Evolutionary conservation across 805 yeast genomes (phyloP).

Genomic region (Blastobotrys mokoenaii): DNA sequence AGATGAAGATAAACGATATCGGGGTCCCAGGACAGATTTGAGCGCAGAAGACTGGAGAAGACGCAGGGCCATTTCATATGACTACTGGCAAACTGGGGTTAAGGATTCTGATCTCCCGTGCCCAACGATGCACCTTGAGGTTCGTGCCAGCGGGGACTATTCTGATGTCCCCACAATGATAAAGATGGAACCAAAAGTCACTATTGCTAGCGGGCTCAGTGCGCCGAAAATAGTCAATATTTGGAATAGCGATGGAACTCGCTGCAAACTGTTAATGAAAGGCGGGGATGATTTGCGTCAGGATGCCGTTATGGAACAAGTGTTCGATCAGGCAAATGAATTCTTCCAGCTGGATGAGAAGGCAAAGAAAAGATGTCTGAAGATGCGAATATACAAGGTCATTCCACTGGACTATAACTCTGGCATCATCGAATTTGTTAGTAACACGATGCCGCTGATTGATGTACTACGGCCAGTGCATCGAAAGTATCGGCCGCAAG

Average conservation of each 20-base stretch:
- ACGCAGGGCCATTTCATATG: neutral
- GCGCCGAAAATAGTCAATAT: conserved; percentile 72
- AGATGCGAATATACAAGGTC: conserved; percentile 78
- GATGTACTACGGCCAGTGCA: conserved; percentile 66
- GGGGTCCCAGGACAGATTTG: neutral
- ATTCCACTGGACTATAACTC: conserved; percentile 81
- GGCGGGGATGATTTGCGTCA: conserved; percentile 89
- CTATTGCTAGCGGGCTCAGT: conserved; percentile 81
- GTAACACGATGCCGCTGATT: conserved; percentile 60
- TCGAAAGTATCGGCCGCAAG: conserved; percentile 30
- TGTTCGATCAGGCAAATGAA: conserved; percentile 74
- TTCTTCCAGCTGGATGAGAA: conserved; percentile 49
- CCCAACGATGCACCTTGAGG: conserved; percentile 47
- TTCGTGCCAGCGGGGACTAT: conserved; percentile 40
- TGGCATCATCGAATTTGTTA: conserved; percentile 87
- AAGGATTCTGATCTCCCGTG: conserved; percentile 43
- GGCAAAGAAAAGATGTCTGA: conserved; percentile 48
- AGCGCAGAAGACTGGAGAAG: neutral
- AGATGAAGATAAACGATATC: neutral
- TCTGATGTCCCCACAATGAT: conserved; percentile 38
- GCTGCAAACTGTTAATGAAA: conserved; percentile 58
- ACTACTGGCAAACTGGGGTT: neutral
- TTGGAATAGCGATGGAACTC: conserved; percentile 47
- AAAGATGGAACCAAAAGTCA: conserved; percentile 37
- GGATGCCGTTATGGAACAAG: conserved; percentile 97